A percentile compares a stretch with the other conserved stretches of the same genome.
phyloP scores from a whole-genome alignment of 2,329 filamentous ascomycete species.

The Dendryphion nanum region DNA sequence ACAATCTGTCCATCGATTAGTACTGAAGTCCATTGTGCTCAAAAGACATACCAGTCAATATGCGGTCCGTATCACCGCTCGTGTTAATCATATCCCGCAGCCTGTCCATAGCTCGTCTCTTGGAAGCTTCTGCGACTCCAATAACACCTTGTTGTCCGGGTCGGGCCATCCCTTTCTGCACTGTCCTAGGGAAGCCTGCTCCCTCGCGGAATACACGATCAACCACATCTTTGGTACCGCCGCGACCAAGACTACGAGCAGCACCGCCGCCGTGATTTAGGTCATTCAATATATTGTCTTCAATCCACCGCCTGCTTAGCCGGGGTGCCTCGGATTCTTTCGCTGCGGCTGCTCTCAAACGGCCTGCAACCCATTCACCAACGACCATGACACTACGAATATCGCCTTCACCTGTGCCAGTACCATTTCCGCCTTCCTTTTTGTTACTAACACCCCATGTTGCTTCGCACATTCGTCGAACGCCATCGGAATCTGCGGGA shows the following conservation, averaged over 20 bases:
- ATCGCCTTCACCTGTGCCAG: conserved; percentile 68
- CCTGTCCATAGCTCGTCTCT: conserved; percentile 69
- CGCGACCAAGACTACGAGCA: conserved; percentile 68
- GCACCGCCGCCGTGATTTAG: conserved; percentile 69
- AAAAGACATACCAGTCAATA: conserved; percentile 57
- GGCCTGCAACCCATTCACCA: conserved; percentile 79
- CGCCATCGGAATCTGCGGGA: conserved; percentile 82
- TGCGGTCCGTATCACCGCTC: conserved; percentile 73
- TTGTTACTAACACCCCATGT: conserved; percentile 76
- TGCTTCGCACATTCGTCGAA: conserved; percentile 78
- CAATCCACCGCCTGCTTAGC: conserved; percentile 74
- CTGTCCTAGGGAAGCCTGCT: conserved; percentile 69
- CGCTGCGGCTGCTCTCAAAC: conserved; percentile 52
- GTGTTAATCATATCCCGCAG: conserved; percentile 75
- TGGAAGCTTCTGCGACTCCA: conserved; percentile 70
- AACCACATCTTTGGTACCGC: conserved; percentile 72
- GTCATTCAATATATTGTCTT: conserved; percentile 67
- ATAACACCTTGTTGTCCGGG: conserved; percentile 49
- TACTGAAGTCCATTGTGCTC: no score
- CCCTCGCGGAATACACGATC: conserved; percentile 76
- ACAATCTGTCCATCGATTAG: conserved; percentile 68
- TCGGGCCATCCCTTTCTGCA: conserved; percentile 49
- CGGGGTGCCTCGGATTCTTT: conserved; percentile 42
- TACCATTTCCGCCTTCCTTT: conserved; percentile 60
- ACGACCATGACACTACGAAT: conserved; percentile 82